Base-by-base conservation (phyloP, 257 asterid genomes). In the Sherardia arvensis region DNA sequence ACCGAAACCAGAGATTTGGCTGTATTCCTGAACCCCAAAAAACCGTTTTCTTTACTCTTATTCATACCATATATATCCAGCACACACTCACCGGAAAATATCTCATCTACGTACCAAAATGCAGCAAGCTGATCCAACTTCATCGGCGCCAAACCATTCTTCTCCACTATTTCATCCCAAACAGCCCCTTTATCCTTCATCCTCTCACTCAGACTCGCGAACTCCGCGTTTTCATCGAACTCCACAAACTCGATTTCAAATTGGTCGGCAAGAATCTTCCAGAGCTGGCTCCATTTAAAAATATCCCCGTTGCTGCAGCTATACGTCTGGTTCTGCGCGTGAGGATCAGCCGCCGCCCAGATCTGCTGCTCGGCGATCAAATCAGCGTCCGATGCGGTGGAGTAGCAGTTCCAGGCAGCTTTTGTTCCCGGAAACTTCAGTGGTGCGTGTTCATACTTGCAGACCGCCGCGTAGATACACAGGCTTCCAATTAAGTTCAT, bases 21-120 rank as follows among this genome's bases (percentile, higher is more conserved):
- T 23, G 78, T 63, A 70, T 74, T 65, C 63, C 74, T 69, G 63
- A 74, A 74, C 2, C 78, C 78, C 60, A 74, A 48, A 27, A 74
- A 74, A 14, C 78, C 78, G 53, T 74, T 74, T 17, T 68, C 74
- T 49, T 74, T 74, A 38, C 78, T 74, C 78, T 74, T 74, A 28
- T 64, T 74, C 78, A 74, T 74, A 51, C 54, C n/a, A n/a, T n/a
- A n/a, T n/a, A n/a, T 69, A 27, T 74, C 78, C 71, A 74, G 25
- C 49, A 66, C 15, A 28, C 69, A 61, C 11, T 64, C 71, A 7
- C 66, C 74, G 4, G 71, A 21, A 4, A 74, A 54, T 10, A 45
- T 51, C 34, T 68, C 30, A 64, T 74, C 78, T 5, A 47, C 74
- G 59, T 64, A 65, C 75, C 75, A 71, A 66, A 61, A 71, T 2